Evolutionary conservation across 495 filamentous ascomycete species (phyloP).

Genomic region (Podospora pseudocomata): DNA sequence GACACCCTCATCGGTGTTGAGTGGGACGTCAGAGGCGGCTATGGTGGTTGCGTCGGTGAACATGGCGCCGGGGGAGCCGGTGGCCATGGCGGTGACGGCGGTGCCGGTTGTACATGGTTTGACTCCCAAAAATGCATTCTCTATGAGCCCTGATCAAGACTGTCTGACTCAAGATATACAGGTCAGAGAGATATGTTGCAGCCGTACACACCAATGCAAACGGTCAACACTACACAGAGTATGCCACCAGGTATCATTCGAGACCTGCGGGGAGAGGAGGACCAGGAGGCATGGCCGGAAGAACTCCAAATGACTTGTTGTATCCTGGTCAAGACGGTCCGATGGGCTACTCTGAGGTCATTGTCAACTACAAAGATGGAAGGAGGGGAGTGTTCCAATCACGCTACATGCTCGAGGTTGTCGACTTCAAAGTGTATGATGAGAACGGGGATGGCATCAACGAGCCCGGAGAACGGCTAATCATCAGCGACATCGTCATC

Average conservation of each 20-base stretch:
- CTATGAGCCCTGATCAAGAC: neutral
- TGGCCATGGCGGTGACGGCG: conserved; percentile 20
- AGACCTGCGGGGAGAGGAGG: conserved; percentile 18
- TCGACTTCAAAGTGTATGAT: conserved; percentile 41
- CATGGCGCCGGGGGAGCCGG: conserved; percentile 36
- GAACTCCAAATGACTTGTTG: conserved; percentile 20
- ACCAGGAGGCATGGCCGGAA: conserved; percentile 24
- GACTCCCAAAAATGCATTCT: neutral
- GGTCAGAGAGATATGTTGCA: neutral
- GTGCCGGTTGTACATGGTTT: conserved; percentile 13
- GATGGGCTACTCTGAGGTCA: conserved; percentile 12
- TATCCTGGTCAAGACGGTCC: conserved; percentile 12
- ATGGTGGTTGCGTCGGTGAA: conserved; percentile 23
- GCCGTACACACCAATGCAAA: neutral
- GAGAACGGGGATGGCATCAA: conserved; percentile 46
- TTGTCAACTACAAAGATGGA: conserved; percentile 19
- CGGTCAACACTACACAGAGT: conserved; percentile 7
- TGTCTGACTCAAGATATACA: neutral
- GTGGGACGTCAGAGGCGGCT: conserved; percentile 32
- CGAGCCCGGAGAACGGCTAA: conserved; percentile 45
- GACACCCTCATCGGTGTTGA: conserved; percentile 32
- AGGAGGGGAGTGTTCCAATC: conserved; percentile 28
- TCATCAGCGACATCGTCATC: conserved; percentile 39
- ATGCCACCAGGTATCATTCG: conserved; percentile 4
- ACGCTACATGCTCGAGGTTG: conserved; percentile 36